Evolutionary conservation across 1,284 basidiomycete species (phyloP), one percentile per base, ranked within the genome.

Genomic region (Ustilago sp.): DNA sequence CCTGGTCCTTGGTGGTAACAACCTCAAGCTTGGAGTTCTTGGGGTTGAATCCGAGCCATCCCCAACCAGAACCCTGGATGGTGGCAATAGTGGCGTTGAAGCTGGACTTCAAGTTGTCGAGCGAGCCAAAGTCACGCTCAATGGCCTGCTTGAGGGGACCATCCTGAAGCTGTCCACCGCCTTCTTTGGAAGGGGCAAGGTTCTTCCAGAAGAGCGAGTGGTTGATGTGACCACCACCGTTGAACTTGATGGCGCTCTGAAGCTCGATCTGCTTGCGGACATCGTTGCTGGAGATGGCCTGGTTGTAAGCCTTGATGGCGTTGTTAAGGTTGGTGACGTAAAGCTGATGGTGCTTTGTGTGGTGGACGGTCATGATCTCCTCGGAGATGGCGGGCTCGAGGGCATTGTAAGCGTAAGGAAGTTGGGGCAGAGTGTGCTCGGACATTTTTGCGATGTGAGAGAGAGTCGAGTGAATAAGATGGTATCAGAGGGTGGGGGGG

Each of bases 121-220:
- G 87, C 13, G 91, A 91, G 61, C 94, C 95, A 87, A 95, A 99
- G 82, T 93, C 91, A 65, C 90, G 89, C 79, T 92, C 89, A 86
- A 99, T 91, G 55, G 93, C 93, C 59, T 90, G 88, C 88, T 93
- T 93, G 74, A 99, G 89, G 13, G 91, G 88, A 31, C 95, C 87
- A 57, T 69, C 87, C 80, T 87, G 85, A 58, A 94, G 88, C 90
- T 91, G 59, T 80, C 93, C 91, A 73, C 90, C 84, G 60, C 84
- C 84, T 64, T 79, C 61, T 53, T 58, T 80, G 61, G 73, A 41
- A 28, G 83, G 83, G n/a, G 83, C 83, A 15, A 86, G 91, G 88
- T 97, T 98, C 88, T 92, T 94, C 97, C 96, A 99, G 90, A 99
- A 99, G 62, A 99, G 90, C 50, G 94, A 92, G 87, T 94, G 94